phyloP scores from a whole-genome alignment of 345 rosid species.

The Ceriops tagal region DNA sequence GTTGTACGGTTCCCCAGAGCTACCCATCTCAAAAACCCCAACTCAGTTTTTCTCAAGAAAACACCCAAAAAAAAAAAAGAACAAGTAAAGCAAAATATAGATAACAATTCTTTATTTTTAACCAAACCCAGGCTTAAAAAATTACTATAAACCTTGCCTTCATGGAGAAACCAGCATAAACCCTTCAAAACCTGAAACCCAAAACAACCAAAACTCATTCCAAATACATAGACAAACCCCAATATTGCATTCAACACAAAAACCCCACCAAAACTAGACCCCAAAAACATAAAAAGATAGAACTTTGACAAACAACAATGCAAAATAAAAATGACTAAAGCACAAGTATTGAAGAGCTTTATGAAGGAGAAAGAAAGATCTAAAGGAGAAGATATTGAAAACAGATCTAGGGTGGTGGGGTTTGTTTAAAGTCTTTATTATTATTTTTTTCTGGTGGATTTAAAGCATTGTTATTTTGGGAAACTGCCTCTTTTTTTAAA shows the following conservation, averaged over 20 bases:
- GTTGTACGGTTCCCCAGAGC: slow-evolving; percentile 48
- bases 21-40: slow-evolving; percentile 51
- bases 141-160: slow-evolving; percentile 19
- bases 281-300: background rate
- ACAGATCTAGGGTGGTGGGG: slow-evolving; percentile 3
- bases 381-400: background rate
- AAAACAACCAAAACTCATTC: slow-evolving; percentile 10
- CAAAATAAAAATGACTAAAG: background rate
- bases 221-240: slow-evolving; percentile 9
- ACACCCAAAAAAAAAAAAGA: slow-evolving; percentile 4
- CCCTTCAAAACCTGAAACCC: slow-evolving; percentile 25
- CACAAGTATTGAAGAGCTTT: slow-evolving; percentile 20
- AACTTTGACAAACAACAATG: background rate
- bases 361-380: background rate
- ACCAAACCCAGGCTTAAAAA: slow-evolving; percentile 22
- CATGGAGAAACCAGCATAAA: slow-evolving; percentile 20
- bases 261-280: background rate
- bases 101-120: slow-evolving; percentile 15
- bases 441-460: background rate
- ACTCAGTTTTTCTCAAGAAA: slow-evolving; percentile 11
- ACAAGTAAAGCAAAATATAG: slow-evolving; percentile 15
- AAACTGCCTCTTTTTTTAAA: background rate
- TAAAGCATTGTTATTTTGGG: background rate
- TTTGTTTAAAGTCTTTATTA: background rate
- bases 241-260: slow-evolving; percentile 29